phyloP scores from a whole-genome alignment of 164 flowering plant genomes.

The Annona squamosa region DNA sequence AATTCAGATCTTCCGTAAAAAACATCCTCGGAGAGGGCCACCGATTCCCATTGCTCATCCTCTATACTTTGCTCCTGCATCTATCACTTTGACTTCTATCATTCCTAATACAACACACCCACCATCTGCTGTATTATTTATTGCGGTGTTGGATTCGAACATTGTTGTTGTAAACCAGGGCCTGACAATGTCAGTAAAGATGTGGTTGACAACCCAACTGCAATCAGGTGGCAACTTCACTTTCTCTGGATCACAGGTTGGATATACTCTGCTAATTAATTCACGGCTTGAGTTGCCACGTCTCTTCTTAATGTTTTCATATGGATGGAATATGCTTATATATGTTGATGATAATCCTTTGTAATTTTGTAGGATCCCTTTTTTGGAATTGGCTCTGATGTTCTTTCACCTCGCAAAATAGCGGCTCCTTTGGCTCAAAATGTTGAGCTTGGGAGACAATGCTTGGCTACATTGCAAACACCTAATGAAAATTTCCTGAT shows the following conservation, averaged over 20 bases:
- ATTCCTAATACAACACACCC: constrained; percentile 40
- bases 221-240: constrained; percentile 97
- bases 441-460: constrained; percentile 77
- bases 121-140: constrained; percentile 52
- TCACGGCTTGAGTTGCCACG: not conserved
- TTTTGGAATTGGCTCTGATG: constrained; percentile 91
- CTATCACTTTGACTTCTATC: constrained; percentile 79
- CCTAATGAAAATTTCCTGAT: constrained; percentile 72
- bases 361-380: constrained; percentile 73
- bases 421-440: constrained; percentile 81
- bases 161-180: constrained; percentile 74
- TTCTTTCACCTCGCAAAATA: constrained; percentile 76
- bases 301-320: not conserved
- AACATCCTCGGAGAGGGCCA: constrained; percentile 96
- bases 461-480: constrained; percentile 74
- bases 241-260: constrained; percentile 86
- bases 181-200: constrained; percentile 75
- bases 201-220: constrained; percentile 95
- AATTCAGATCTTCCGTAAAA: constrained; percentile 86
- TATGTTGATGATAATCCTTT: not conserved
- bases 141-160: constrained; percentile 59
- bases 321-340: not conserved
- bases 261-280: not conserved
- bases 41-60: constrained; percentile 98
- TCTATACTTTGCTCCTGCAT: constrained; percentile 81